Evolutionary conservation across 345 rosid genomes (phyloP).

Genomic region (Eucalyptus erythrocorys): DNA sequence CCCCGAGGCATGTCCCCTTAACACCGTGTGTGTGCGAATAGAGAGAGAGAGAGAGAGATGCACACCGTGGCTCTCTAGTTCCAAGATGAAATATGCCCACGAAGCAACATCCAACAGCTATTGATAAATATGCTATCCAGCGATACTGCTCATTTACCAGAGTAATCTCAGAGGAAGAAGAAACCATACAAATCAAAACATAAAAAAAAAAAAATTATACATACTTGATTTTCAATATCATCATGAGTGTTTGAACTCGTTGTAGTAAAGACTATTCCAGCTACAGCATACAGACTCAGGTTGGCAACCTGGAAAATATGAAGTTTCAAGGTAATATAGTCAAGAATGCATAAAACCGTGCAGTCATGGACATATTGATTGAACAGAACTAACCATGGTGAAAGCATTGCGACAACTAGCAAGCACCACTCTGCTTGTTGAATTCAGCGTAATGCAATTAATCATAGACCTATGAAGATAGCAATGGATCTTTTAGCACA

Average conservation of each 20-base stretch:
- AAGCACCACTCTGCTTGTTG: constrained; percentile 80
- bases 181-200: background rate
- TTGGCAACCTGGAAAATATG: constrained; percentile 61
- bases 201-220: background rate
- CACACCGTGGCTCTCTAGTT: constrained; percentile 81
- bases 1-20: background rate
- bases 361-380: background rate
- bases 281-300: constrained; percentile 75
- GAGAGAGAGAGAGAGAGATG: background rate
- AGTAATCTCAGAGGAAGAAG: background rate
- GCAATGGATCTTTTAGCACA: background rate
- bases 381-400: constrained; percentile 56
- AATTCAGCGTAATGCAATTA: constrained; percentile 76
- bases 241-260: constrained; percentile 33
- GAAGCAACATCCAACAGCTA: constrained; percentile 71
- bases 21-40: rapidly evolving
- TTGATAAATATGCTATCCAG: constrained; percentile 85
- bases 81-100: constrained; percentile 73
- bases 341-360: background rate
- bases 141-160: constrained; percentile 48
- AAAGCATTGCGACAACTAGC: constrained; percentile 95
- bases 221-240: constrained; percentile 74
- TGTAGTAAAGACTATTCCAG: constrained; percentile 51
- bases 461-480: constrained; percentile 62
- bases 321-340: background rate